Evolutionary conservation across 225 moss, liverwort and hornwort genomes (phyloP).

Genomic region (Rhytidiadelphus loreus): DNA sequence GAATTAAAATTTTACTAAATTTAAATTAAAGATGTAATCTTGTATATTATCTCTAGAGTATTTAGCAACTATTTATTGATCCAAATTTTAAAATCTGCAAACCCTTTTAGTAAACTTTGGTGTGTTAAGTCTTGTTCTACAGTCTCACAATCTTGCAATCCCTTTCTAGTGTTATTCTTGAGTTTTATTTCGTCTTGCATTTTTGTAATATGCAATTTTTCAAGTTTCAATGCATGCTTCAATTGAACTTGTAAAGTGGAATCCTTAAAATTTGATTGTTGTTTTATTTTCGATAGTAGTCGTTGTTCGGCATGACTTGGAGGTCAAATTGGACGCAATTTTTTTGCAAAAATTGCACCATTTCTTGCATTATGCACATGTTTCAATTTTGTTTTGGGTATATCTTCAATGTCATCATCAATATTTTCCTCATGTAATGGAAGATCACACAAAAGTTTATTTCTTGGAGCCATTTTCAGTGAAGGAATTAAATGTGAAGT

Average conservation of each 20-base stretch:
- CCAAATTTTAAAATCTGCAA: not conserved
- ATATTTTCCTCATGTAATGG: not conserved
- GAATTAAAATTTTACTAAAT: not conserved
- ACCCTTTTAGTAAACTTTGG: not conserved
- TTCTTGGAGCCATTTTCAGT: not conserved
- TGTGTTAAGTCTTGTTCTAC: no score
- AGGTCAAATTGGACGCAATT: not conserved
- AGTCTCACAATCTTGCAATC: not conserved
- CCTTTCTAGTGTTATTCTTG: not conserved
- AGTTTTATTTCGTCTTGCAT: not conserved
- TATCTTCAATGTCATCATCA: not conserved
- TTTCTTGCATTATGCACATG: not conserved
- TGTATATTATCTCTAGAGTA: no score
- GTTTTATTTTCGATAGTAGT: not conserved
- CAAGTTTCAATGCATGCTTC: not conserved
- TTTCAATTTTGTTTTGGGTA: not conserved
- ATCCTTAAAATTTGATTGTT: not conserved
- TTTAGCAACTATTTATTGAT: not conserved
- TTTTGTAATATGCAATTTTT: not conserved
- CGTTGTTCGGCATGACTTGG: rapidly evolving
- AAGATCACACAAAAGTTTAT: not conserved
- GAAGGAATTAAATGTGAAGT: not conserved
- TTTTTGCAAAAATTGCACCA: not conserved
- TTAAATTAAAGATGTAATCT: not conserved
- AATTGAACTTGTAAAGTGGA: not conserved